These are phyloP conservation scores for Nemania sp. DNA, from an alignment of 2,329 filamentous ascomycete species.

Conservation along the genomic window DNA sequence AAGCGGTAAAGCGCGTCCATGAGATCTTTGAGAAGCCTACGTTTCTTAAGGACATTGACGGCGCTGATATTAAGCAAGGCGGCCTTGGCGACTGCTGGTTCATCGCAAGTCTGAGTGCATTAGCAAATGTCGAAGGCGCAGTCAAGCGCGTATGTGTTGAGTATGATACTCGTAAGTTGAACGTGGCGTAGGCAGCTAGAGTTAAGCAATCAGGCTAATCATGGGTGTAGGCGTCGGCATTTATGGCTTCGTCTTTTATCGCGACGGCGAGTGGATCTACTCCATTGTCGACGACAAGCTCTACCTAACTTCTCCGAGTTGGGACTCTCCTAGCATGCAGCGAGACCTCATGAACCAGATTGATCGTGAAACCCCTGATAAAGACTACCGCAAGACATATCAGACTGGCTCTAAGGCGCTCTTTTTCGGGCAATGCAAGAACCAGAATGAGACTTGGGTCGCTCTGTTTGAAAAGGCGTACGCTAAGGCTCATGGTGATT, in stretches of 20 bases:
- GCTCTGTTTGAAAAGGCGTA: constrained; percentile 85
- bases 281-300: constrained; percentile 93
- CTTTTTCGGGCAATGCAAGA: constrained; percentile 81
- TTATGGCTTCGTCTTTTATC: constrained; percentile 89
- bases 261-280: constrained; percentile 92
- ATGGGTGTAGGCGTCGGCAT: constrained; percentile 75
- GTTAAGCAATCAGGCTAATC: constrained; percentile 45
- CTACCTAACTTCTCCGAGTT: constrained; percentile 84
- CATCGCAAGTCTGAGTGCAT: constrained; percentile 80
- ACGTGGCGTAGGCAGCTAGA: neutral
- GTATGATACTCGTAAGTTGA: constrained; percentile 68
- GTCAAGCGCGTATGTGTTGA: constrained; percentile 82
- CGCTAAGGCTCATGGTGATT: constrained; percentile 86
- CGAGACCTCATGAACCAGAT: constrained; percentile 80
- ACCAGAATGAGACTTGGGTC: constrained; percentile 85
- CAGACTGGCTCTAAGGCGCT: constrained; percentile 81
- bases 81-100: constrained; percentile 86
- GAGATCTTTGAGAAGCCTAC: constrained; percentile 81
- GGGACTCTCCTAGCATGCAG: constrained; percentile 82
- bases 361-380: constrained; percentile 77
- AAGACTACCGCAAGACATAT: constrained; percentile 76
- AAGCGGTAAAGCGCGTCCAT: constrained; percentile 79
- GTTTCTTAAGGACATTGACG: constrained; percentile 74
- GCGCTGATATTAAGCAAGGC: constrained; percentile 82
- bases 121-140: constrained; percentile 77